These are phyloP conservation scores for Pascua guehoae DNA, from an alignment of 1,284 basidiomycete genomes.

Conservation along the genomic window DNA sequence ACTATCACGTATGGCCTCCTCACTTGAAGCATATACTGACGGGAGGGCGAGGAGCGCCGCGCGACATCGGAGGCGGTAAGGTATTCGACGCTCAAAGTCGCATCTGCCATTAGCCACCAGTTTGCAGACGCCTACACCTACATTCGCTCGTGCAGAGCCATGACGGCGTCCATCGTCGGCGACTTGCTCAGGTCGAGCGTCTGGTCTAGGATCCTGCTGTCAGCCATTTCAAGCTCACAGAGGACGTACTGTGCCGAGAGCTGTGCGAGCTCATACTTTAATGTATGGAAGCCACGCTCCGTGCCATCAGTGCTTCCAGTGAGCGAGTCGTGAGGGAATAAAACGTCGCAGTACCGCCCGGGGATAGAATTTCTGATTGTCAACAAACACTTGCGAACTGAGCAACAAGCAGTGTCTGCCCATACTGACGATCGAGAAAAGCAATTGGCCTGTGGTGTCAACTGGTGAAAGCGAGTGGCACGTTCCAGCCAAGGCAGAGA, in stretches of 20 bases:
- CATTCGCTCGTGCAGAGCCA: conserved; percentile 14
- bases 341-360: conserved; percentile 4
- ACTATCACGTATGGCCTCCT: conserved; percentile 14
- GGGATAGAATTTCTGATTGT: conserved; percentile 6
- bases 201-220: conserved; percentile 16
- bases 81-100: conserved; percentile 26
- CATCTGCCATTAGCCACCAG: conserved; percentile 8
- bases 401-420: too few species aligned
- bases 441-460: conserved; percentile 14
- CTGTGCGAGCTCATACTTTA: conserved; percentile 21
- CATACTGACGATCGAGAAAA: conserved; percentile 21
- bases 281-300: conserved; percentile 17
- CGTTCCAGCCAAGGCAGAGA: too few species aligned
- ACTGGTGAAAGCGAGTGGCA: too few species aligned
- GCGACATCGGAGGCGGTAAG: conserved; percentile 26
- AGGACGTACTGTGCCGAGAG: conserved; percentile 12
- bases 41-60: conserved; percentile 23
- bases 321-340: conserved; percentile 6
- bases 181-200: conserved; percentile 19
- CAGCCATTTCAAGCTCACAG: background rate
- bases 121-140: too few species aligned
- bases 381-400: too few species aligned
- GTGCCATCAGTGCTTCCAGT: conserved; percentile 1
- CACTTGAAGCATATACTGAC: conserved; percentile 21
- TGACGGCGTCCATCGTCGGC: conserved; percentile 12